Base-by-base conservation (phyloP, 176 grass and related monocot genomes). In the Areca catechu region DNA sequence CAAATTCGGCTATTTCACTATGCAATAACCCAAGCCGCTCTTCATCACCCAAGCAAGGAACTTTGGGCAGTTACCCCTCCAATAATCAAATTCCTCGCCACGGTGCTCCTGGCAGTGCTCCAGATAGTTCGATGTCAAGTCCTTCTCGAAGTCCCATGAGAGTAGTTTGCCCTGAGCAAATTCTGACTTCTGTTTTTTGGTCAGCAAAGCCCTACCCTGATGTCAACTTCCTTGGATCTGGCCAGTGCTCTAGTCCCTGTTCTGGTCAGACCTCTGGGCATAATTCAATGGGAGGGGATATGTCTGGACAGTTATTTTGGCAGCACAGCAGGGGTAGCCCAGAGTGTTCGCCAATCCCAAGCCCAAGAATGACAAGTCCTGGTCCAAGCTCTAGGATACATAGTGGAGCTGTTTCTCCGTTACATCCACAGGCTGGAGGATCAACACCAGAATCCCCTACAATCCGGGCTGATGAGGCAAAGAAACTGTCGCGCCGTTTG, bases 261-360 rank as follows among this genome's bases (percentile, higher is more conserved):
- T 98, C 93, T 57, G 93, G 93, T 49, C 93, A 98, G 68, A 98
- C 87, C 12, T 98, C 93, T 64, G 87, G 93, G 19, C 93, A 98
- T 85, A 98, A 98, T 69, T 98, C 93, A 49, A 81, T 98, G 55
- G 93, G 93, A 72, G 93, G 81, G 51, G 93, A 98, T 68, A 98
- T 92, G 84, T 66, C 92, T 30, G 81, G 77, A 22, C 87, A 91
- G 37, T 60, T 88, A 69, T 81, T 98, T 57, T 98, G 84, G 93
- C 93, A 92, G 30, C 93, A 82, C 61, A 92, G 87, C 72, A 82
- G 89, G 60, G 80, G 80, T 50, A 94, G 84, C 69, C 87, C 93
- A 69, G 93, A 98, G 58, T 98, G 76, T 77, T 98, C 93, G 19
- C 93, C 93, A 30, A 79, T 98, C 72, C 75, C 76, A 24, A 98